A percentile compares a stretch with the other conserved stretches of the same genome.
These are phyloP conservation scores for Echium plantagineum DNA, from an alignment of 257 asterid genomes.

Conservation along the genomic window DNA sequence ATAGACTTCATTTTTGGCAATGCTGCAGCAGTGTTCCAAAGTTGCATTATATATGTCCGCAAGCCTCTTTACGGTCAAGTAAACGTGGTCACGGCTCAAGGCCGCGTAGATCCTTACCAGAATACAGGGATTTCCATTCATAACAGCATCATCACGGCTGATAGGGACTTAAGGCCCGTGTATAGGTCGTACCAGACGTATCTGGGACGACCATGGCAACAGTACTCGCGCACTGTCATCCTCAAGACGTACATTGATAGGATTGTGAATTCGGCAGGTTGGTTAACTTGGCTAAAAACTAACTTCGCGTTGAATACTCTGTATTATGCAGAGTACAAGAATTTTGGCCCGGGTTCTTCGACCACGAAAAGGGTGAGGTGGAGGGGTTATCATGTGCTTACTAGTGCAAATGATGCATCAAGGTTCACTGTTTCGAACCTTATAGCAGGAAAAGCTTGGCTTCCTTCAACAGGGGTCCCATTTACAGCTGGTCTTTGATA, in stretches of 20 bases:
- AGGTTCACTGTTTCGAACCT: slow-evolving; percentile 52
- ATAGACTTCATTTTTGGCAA: slow-evolving; percentile 83
- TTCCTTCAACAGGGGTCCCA: slow-evolving; percentile 78
- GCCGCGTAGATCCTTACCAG: slow-evolving; percentile 80
- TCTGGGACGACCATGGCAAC: slow-evolving; percentile 79
- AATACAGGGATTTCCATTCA: slow-evolving; percentile 84
- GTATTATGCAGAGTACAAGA: slow-evolving; percentile 69
- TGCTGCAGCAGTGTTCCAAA: slow-evolving; percentile 72
- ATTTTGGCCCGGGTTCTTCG: slow-evolving; percentile 52
- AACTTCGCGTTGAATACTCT: slow-evolving; percentile 51
- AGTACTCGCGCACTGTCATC: slow-evolving; percentile 55
- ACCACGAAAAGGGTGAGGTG: slow-evolving; percentile 46
- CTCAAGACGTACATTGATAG: slow-evolving; percentile 42
- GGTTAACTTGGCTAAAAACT: slow-evolving; percentile 58
- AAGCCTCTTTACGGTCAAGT: slow-evolving; percentile 60
- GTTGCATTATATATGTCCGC: slow-evolving; percentile 55
- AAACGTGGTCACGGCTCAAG: slow-evolving; percentile 74
- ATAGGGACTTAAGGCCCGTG: slow-evolving; percentile 47
- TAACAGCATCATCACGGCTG: slow-evolving; percentile 40
- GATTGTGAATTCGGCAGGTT: slow-evolving; percentile 50
- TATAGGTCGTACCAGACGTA: slow-evolving; percentile 27
- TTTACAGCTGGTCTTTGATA: slow-evolving; percentile 50
- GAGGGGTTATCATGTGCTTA: slow-evolving; percentile 53
- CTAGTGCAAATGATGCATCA: slow-evolving; percentile 26
- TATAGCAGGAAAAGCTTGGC: slow-evolving; percentile 60